phyloP scores from a whole-genome alignment of 768 basidiomycete genomes.

The Kwoniella shandongensis region DNA sequence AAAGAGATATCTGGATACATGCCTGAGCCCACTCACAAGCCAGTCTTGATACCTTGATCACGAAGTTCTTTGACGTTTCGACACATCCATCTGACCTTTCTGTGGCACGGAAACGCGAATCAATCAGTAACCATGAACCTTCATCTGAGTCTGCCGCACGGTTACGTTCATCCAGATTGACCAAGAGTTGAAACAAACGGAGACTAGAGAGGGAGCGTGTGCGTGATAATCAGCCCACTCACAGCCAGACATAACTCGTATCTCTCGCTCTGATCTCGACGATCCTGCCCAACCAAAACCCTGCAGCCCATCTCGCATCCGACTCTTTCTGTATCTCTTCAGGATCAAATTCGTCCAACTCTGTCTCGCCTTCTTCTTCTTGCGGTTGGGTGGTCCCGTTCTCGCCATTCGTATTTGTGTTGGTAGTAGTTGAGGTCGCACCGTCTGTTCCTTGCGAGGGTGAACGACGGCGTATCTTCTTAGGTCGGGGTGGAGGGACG shows the following conservation, averaged over 20 bases:
- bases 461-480: background rate
- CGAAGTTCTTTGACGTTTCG: conserved; percentile 10
- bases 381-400: background rate
- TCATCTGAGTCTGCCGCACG: too few species aligned
- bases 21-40: conserved; percentile 12
- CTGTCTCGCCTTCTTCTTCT: too few species aligned
- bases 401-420: background rate
- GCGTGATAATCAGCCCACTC: too few species aligned
- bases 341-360: background rate
- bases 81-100: conserved; percentile 27
- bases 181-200: background rate
- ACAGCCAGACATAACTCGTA: conserved; percentile 25
- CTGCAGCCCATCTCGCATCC: conserved; percentile 4
- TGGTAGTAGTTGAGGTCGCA: background rate
- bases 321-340: background rate
- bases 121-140: background rate
- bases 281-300: conserved; percentile 23
- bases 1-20: background rate
- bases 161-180: too few species aligned
- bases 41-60: conserved; percentile 11
- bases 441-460: background rate
- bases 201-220: too few species aligned
- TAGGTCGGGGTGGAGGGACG: background rate
- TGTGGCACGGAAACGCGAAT: background rate
- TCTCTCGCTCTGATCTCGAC: conserved; percentile 27